Base-by-base conservation (phyloP, 225 moss, liverwort and hornwort species). In the Physcomitrellopsis africana region DNA sequence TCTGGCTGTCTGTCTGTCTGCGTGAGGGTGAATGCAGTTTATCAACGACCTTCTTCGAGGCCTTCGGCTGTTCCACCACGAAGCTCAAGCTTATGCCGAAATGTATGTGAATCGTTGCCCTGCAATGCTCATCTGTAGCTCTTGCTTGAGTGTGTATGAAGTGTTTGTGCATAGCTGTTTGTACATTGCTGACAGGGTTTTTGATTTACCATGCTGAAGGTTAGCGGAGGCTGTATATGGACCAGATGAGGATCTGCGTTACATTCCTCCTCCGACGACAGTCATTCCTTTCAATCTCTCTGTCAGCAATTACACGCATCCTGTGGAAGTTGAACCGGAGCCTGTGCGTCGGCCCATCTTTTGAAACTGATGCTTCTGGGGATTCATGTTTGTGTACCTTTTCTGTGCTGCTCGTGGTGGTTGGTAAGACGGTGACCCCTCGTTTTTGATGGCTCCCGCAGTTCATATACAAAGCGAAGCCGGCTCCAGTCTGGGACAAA, bases 221-320 rank as follows among this genome's bases (percentile, higher is more conserved):
- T 81, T 91, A 56, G 81, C 69, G 0, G 66, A 91, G 51, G 70
- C 59, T 0, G 78, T 88, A 41, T 75, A 85, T 81, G 84, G 73
- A 64, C 90, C 84, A 11, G 61, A 90, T 45, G 85, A 71, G 18
- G 7, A 26, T 7, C 82, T 80, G 23, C 70, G 77, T 69, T 86
- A 88, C 72, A 82, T 88, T 23, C 83, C 76, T 67, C 77, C 90
- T 61, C 83, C 87, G 0, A 94, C 90, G 44, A 83, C 84, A 29
- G 67, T 87, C 66, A 54, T 82, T 61, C 92, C 94, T 2, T 94
- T 94, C 77, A 94, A 84, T 60, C 85, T 94, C 73, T 92, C 92
- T 0, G 65, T 84, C 14, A 92, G 90, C 87, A 94, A 92, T 69
- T 88, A 74, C 13, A 8, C 67, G 1, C 85, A 82, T 72, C 72